Evolutionary conservation across 1,284 basidiomycete genomes (phyloP).

Genomic region (Leccinum griseonigrum): DNA sequence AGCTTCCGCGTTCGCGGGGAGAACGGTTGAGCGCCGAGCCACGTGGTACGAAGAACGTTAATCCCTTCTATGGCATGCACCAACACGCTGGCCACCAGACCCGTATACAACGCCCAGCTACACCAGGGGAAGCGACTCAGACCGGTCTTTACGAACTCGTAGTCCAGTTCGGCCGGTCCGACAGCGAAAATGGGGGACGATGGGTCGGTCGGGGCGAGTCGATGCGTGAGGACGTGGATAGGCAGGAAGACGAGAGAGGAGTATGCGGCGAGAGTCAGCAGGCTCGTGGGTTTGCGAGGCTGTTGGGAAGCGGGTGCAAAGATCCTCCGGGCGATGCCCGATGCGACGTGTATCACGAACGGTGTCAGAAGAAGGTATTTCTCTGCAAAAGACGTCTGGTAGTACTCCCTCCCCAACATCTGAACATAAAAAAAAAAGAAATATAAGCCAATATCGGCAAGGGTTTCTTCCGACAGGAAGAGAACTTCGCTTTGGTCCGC

Average conservation of each 20-base stretch:
- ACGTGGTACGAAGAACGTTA: slow-evolving; percentile 49
- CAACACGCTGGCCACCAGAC: slow-evolving; percentile 49
- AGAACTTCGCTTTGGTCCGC: slow-evolving; percentile 15
- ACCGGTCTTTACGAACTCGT: slow-evolving; percentile 69
- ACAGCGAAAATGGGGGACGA: slow-evolving; percentile 50
- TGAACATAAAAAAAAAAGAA: slow-evolving; percentile 24
- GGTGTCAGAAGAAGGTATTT: slow-evolving; percentile 60
- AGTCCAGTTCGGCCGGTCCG: slow-evolving; percentile 72
- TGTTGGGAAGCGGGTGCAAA: slow-evolving; percentile 35
- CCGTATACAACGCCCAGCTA: slow-evolving; percentile 58
- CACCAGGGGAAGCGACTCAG: slow-evolving; percentile 57
- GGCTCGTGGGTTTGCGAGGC: slow-evolving; percentile 42
- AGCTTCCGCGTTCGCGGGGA: slow-evolving; percentile 32
- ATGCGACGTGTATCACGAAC: slow-evolving; percentile 53
- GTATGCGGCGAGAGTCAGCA: slow-evolving; percentile 58
- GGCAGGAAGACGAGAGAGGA: slow-evolving; percentile 53
- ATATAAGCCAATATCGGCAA: background rate
- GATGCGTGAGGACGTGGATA: slow-evolving; percentile 62
- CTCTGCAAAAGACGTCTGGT: slow-evolving; percentile 66
- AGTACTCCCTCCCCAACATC: slow-evolving; percentile 77
- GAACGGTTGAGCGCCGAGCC: slow-evolving; percentile 15
- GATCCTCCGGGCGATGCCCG: slow-evolving; percentile 56
- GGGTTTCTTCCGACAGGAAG: background rate
- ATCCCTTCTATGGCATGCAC: slow-evolving; percentile 61
- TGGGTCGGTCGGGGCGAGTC: slow-evolving; percentile 41